These are phyloP conservation scores for Piper betle DNA, from an alignment of 164 flowering plant genomes.

Conservation along the genomic window DNA sequence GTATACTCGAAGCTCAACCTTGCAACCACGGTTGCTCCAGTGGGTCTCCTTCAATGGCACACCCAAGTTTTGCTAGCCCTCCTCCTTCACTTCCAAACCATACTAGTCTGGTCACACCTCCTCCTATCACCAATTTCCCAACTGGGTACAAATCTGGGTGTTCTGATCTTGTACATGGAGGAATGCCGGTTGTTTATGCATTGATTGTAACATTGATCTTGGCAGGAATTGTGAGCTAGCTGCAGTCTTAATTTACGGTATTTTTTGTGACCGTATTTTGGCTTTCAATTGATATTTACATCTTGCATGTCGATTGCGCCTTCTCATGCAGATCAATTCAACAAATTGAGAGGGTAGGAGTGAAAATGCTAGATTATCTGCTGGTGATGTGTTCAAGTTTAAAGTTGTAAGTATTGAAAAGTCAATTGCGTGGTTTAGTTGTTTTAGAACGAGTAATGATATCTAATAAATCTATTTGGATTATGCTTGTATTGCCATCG, in stretches of 20 bases:
- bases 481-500: too few relatives aligned
- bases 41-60: neutral
- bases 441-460: too few relatives aligned
- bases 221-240: neutral
- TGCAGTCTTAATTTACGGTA: neutral
- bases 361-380: too few relatives aligned
- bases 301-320: too few relatives aligned
- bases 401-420: too few relatives aligned
- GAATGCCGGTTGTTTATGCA: slow-evolving; percentile 3
- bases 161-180: neutral
- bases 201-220: slow-evolving; percentile 5
- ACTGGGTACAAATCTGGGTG: slow-evolving; percentile 10
- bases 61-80: neutral
- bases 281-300: too few relatives aligned
- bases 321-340: too few relatives aligned
- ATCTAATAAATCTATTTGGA: too few relatives aligned
- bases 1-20: slow-evolving; percentile 19
- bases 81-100: slow-evolving; percentile 2
- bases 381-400: too few relatives aligned
- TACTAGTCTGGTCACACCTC: slow-evolving; percentile 6
- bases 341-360: too few relatives aligned
- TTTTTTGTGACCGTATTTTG: too few relatives aligned
- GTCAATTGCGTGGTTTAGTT: too few relatives aligned
- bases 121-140: slow-evolving; percentile 1
- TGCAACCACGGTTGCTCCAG: slow-evolving; percentile 9